Base-by-base conservation (phyloP, 495 filamentous ascomycete genomes). In the Clohesyomyces aquaticus region DNA sequence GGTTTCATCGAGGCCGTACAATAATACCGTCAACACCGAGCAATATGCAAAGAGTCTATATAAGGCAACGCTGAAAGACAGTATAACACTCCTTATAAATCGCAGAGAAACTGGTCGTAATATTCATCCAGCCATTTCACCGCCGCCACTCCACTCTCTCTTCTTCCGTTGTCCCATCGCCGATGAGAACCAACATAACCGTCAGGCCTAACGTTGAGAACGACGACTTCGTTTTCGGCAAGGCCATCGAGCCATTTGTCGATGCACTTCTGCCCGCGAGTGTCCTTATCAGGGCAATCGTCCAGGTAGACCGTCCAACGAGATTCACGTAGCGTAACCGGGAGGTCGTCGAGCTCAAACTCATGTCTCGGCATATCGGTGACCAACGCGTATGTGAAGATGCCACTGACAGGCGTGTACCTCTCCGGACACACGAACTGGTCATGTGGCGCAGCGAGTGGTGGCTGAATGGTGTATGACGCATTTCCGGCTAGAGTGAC, bases 291-390 rank as follows among this genome's bases (percentile, higher is more conserved):
- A 18, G 66, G 43, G 35, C 77, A 68, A 70, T 87, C 75, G 61
- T 90, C 88, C 0, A 87, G 75, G 70, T 91, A 89, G 25, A 89
- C 79, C 0, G 83, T 86, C 86, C 87, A 90, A n/a, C 81, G 77
- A 69, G 84, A 86, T 26, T 80, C 74, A 59, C 82, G 79, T 46
- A 89, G 69, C 12, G 82, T 59, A 0, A 72, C 54, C 10, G 86
- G 86, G 1, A 91, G 74, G 63, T 88, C 83, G 4, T 78, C 73
- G 27, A 89, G 76, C 69, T 89, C 87, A 43, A 89, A 77, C 2
- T 80, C 77, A 3, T 72, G 81, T 82, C 26, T 78, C 65, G 32
- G 18, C 73, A 85, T 85, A 14, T 78, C 79, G 8, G 87, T 85
- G 71, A 77, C 72, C 60, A 60, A 38, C 1, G 76, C 81, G 65